A percentile compares a stretch with the other conserved stretches of the same genome.
Conservation (phyloP, 352 stramenopile species). For the Phytophthora macrochlamydospora region DNA sequence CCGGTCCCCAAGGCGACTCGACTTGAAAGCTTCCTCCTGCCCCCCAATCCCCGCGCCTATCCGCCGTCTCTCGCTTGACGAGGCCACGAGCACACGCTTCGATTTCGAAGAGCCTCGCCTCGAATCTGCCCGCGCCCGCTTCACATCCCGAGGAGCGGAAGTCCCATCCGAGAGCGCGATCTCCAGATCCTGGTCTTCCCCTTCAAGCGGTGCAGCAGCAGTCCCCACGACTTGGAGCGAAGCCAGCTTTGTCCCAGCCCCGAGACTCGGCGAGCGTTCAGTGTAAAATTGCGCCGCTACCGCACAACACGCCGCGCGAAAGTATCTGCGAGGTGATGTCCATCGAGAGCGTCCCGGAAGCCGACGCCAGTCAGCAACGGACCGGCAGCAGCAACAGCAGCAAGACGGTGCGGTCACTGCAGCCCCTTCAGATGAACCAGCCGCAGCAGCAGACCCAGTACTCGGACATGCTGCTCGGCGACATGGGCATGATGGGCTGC, state of each 20-base stretch:
- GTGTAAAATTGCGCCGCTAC: conserved; percentile 31
- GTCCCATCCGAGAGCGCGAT: conserved; percentile 29
- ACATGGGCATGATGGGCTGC: conserved; percentile 73
- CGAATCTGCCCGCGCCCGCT: conserved; percentile 30
- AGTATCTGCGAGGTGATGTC: conserved; percentile 31
- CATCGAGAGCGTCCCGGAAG: conserved; percentile 45
- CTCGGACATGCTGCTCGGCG: conserved; percentile 61
- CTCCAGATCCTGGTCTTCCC: conserved; percentile 17
- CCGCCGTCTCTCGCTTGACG: neutral
- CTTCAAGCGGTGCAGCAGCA: conserved; percentile 35
- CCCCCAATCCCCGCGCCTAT: conserved; percentile 6
- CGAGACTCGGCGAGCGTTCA: conserved; percentile 13
- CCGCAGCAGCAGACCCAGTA: conserved; percentile 19
- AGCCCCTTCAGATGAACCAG: conserved; percentile 26
- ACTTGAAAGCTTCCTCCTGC: conserved; percentile 1
- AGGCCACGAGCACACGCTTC: conserved; percentile 12
- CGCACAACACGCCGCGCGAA: conserved; percentile 4
- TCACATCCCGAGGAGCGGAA: conserved; percentile 31
- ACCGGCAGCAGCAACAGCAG: conserved; percentile 2
- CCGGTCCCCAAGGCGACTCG: neutral
- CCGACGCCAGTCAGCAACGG: conserved; percentile 16
- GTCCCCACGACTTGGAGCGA: conserved; percentile 11
- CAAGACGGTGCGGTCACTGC: conserved; percentile 16
- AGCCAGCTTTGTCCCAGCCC: conserved; percentile 13
- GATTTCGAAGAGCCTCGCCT: conserved; percentile 25